Base-by-base conservation (phyloP, 2,329 filamentous ascomycete species). In the Ascochyta viciae-villosae region DNA sequence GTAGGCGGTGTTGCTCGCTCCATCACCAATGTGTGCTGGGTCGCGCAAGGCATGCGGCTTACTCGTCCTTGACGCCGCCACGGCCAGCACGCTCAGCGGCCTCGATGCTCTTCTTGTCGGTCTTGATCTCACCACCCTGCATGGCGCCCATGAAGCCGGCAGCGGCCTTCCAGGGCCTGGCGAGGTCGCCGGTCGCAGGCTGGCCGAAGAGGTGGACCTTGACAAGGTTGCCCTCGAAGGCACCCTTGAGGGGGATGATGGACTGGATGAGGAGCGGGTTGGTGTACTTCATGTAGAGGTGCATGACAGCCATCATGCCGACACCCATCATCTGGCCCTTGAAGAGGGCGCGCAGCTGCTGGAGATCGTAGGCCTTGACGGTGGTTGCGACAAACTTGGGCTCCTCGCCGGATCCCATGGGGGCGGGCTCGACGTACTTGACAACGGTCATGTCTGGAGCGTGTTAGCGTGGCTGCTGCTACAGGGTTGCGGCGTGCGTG, bases 251-350 rank as follows among this genome's bases (percentile, higher is more conserved):
- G 31, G 95, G 95, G 75, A 99, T 95, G 82, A 99, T 96, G 77
- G 90, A 96, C 87, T 99, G 95, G 82, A 99, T 96, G 73, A 97
- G 83, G 47, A 99, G 90, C 38, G 95, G 95, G 87, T 98, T 99
- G 82, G 93, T 98, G 89, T 98, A 99, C 79, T 97, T 93, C 85
- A 99, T 90, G 88, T 98, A 99, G 60, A 99, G 66, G 82, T 99
- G 95, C 94, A 99, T 98, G 74, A 97, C 91, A 60, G 80, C 87
- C 94, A 99, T 98, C 93, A 99, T 99, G 77, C 86, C 93, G 56
- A 99, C 84, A 58, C 95, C 95, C 91, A 96, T 98, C 72, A 96
- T 81, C 82, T 98, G 94, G 63, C 89, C 86, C 79, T 95, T 95
- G 85, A 94, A 91, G 65, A 92, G 85, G 63, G 86, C 83, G 80